phyloP scores from a whole-genome alignment of 495 filamentous ascomycete species.

The Apiosordaria backusii region DNA sequence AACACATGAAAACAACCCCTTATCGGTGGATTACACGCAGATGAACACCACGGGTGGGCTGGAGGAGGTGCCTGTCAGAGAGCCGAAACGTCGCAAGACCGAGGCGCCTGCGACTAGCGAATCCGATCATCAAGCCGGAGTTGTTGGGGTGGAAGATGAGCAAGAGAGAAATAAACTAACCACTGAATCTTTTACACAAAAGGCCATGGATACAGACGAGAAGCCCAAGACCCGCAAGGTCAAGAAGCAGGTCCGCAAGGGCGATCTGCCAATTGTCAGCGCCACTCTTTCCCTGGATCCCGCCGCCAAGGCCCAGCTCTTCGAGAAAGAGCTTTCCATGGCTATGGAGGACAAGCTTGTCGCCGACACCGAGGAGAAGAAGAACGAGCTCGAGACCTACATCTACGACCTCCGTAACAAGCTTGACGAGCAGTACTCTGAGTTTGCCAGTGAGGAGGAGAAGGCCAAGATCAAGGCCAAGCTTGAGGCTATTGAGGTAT shows the following conservation, averaged over 20 bases:
- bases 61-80: constrained; percentile 15
- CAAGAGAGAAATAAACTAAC: constrained; percentile 20
- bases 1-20: constrained; percentile 5
- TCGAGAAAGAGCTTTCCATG: constrained; percentile 86
- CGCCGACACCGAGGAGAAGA: constrained; percentile 97
- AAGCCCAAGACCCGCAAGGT: constrained; percentile 95
- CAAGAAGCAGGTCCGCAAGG: constrained; percentile 99
- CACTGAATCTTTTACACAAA: constrained; percentile 19
- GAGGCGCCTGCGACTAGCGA: constrained; percentile 15
- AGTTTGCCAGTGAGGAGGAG: constrained; percentile 88
- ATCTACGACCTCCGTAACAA: constrained; percentile 97
- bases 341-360: constrained; percentile 98
- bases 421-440: constrained; percentile 83
- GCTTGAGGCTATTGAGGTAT: constrained; percentile 79
- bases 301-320: constrained; percentile 56
- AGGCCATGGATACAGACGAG: constrained; percentile 91
- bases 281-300: constrained; percentile 77
- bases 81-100: constrained; percentile 33
- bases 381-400: constrained; percentile 97
- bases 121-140: constrained; percentile 1
- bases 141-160: constrained; percentile 4
- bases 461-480: constrained; percentile 78
- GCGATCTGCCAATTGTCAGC: constrained; percentile 83
- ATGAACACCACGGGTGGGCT: neutral
- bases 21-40: constrained; percentile 8